Evolutionary conservation across 2,329 filamentous ascomycete species (phyloP).

Genomic region (Ascomycota sp.): DNA sequence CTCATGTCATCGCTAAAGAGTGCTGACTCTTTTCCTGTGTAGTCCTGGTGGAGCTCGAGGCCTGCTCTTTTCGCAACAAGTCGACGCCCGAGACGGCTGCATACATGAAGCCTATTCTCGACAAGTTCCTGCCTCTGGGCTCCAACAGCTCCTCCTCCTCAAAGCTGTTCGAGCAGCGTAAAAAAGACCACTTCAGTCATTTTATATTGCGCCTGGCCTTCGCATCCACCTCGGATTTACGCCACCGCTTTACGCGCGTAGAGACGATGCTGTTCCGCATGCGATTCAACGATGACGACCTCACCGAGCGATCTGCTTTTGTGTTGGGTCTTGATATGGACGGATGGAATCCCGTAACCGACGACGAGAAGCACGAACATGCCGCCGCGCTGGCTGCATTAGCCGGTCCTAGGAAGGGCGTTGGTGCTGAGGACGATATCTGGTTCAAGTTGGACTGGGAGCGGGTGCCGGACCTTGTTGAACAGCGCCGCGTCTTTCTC

Average conservation of each 20-base stretch:
- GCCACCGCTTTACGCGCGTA: constrained; percentile 65
- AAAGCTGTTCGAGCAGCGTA: constrained; percentile 50
- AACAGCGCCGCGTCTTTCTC: constrained; percentile 56
- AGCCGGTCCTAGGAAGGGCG: constrained; percentile 14
- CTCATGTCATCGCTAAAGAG: background rate
- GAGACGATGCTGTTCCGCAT: constrained; percentile 81
- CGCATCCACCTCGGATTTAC: constrained; percentile 72
- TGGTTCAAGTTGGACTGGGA: constrained; percentile 98
- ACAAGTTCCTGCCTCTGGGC: constrained; percentile 69
- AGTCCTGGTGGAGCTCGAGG: constrained; percentile 79
- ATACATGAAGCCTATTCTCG: constrained; percentile 70
- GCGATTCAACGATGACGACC: constrained; percentile 58
- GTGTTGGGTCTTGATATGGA: constrained; percentile 58
- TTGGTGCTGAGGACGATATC: constrained; percentile 47
- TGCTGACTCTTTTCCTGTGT: too few relatives aligned
- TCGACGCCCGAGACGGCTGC: constrained; percentile 58
- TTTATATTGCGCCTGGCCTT: constrained; percentile 93
- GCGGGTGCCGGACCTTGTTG: constrained; percentile 74
- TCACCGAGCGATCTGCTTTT: constrained; percentile 53
- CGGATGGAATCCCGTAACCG: constrained; percentile 74
- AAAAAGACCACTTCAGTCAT: constrained; percentile 94
- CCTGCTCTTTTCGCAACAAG: constrained; percentile 88
- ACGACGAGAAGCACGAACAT: constrained; percentile 54
- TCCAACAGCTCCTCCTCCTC: constrained; percentile 45
- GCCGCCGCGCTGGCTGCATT: constrained; percentile 38